phyloP scores from a whole-genome alignment of 83 land plant genomes.

The Diphasiastrum complanatum region DNA sequence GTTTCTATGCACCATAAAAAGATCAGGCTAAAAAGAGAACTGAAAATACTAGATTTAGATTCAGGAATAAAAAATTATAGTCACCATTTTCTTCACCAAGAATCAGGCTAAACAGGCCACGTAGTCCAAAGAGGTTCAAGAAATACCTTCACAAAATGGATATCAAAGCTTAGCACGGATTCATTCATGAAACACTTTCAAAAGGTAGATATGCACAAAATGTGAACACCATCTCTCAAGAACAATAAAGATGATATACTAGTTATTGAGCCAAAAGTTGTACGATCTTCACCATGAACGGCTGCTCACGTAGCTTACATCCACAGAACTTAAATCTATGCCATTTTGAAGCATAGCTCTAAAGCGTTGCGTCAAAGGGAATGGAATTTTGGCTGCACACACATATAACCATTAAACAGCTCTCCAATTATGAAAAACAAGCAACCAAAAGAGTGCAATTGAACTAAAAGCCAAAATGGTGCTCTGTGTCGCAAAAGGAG shows the following conservation, averaged over 20 bases:
- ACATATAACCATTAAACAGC: not conserved
- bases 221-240: not conserved
- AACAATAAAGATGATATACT: too few relatives aligned
- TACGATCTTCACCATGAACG: slow-evolving; percentile 71
- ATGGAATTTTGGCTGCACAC: slow-evolving; percentile 83
- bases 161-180: too few relatives aligned
- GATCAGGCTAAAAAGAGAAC: too few relatives aligned
- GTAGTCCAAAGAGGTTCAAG: slow-evolving; percentile 84
- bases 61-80: too few relatives aligned
- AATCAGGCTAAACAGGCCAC: slow-evolving; percentile 92
- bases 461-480: not conserved
- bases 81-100: slow-evolving; percentile 97
- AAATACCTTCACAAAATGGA: slow-evolving; percentile 53
- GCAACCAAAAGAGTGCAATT: not conserved
- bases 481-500: too few relatives aligned
- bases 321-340: slow-evolving; percentile 94
- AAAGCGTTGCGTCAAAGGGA: slow-evolving; percentile 92
- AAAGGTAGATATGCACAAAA: too few relatives aligned
- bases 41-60: too few relatives aligned
- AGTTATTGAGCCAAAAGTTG: too few relatives aligned
- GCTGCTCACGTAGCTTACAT: slow-evolving; percentile 99
- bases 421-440: not conserved
- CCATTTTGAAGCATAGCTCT: slow-evolving; percentile 93
- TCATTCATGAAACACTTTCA: not conserved
- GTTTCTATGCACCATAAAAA: too few relatives aligned